Conservation (phyloP, 208 protist species). For the Wallacemonas sp. region DNA sequence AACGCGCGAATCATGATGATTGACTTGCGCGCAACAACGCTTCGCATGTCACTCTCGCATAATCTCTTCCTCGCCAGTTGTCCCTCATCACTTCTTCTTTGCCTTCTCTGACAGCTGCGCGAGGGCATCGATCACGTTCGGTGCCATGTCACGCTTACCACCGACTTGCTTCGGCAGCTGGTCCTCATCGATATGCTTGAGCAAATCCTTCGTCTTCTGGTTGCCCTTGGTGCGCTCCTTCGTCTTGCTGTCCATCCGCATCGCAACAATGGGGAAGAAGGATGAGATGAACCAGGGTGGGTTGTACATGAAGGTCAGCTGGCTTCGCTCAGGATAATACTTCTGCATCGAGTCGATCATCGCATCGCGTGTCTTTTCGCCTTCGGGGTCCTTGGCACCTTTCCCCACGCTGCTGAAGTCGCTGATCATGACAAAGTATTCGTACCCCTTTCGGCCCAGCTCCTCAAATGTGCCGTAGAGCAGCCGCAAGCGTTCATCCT, state of each 20-base stretch:
- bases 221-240: constrained; percentile 22
- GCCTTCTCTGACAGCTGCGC: not conserved
- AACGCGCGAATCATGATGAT: no score
- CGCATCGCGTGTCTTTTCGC: constrained; percentile 23
- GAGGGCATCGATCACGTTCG: constrained; percentile 17
- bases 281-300: constrained; percentile 36
- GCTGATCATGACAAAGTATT: constrained; percentile 32
- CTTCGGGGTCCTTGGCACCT: constrained; percentile 24
- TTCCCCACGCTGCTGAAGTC: constrained; percentile 42
- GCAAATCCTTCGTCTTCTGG: constrained; percentile 28
- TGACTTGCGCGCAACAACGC: no score
- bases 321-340: constrained; percentile 38
- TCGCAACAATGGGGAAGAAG: constrained; percentile 14
- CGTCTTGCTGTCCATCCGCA: constrained; percentile 32
- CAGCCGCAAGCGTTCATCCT: constrained; percentile 27
- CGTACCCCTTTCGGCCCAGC: constrained; percentile 15
- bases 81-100: no score
- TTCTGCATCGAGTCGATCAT: constrained; percentile 36
- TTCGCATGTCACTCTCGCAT: no score
- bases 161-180: constrained; percentile 21
- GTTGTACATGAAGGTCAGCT: constrained; percentile 27
- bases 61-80: no score
- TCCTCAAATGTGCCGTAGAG: constrained; percentile 35
- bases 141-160: constrained; percentile 25
- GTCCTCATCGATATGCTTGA: constrained; percentile 24